Evolutionary conservation across 306 rosid genomes (phyloP).

Genomic region (Geum urbanum): DNA sequence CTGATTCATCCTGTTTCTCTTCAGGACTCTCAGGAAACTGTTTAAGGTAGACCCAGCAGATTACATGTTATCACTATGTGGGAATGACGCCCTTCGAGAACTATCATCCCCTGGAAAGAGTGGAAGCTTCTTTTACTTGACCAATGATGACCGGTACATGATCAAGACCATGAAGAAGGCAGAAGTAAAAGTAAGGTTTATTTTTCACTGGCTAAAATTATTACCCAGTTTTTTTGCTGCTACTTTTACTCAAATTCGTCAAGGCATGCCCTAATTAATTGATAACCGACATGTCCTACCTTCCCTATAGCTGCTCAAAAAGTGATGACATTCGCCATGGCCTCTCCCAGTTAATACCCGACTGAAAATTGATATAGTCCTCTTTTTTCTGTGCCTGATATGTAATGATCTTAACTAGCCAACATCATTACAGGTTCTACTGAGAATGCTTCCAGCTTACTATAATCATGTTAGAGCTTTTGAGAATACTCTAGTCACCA

Average conservation of each 20-base stretch:
- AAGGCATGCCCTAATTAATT: too few species aligned
- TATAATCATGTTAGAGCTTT: slow-evolving; percentile 79
- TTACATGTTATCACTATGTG: slow-evolving; percentile 92
- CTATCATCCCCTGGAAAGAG: slow-evolving; percentile 98
- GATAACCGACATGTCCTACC: neutral
- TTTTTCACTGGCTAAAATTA: neutral
- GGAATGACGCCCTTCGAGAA: slow-evolving; percentile 85
- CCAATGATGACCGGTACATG: slow-evolving; percentile 91
- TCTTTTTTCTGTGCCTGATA: slow-evolving; percentile 16
- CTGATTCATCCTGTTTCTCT: slow-evolving; percentile 19
- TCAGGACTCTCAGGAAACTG: slow-evolving; percentile 88
- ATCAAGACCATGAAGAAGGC: slow-evolving; percentile 94
- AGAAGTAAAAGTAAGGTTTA: slow-evolving; percentile 79
- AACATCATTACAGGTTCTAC: slow-evolving; percentile 57
- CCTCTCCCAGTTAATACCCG: neutral
- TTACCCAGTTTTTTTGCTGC: neutral
- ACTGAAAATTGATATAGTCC: neutral
- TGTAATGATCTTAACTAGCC: slow-evolving; percentile 22
- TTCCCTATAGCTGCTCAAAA: neutral
- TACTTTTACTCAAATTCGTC: too few species aligned
- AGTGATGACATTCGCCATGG: neutral
- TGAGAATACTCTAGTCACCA: slow-evolving; percentile 86
- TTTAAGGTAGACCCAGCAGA: slow-evolving; percentile 98
- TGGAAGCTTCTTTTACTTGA: slow-evolving; percentile 93
- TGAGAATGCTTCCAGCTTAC: slow-evolving; percentile 93